Conservation (phyloP, 2,329 filamentous ascomycete species). For the Phaeosphaeria sp. region DNA sequence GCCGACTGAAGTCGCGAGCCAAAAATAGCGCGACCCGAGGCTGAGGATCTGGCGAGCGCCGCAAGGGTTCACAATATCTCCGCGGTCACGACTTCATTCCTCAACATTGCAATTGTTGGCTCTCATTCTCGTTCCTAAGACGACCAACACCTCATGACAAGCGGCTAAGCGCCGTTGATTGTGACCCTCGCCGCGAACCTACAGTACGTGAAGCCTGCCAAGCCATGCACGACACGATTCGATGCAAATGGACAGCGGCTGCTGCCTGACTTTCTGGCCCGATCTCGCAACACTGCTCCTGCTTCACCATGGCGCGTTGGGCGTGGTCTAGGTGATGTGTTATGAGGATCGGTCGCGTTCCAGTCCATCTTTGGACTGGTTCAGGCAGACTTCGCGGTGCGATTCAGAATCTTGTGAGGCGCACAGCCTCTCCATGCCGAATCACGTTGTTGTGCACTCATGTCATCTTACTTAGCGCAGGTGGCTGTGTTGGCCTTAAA, state of each 20-base stretch:
- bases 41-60: constrained; percentile 4
- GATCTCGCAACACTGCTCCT: constrained; percentile 13
- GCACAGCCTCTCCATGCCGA: constrained; percentile 21
- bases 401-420: constrained; percentile 20
- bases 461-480: constrained; percentile 36
- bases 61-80: constrained; percentile 12
- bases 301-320: constrained; percentile 22
- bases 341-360: constrained; percentile 13
- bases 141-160: constrained; percentile 6
- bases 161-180: constrained; percentile 8
- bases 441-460: constrained; percentile 22
- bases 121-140: constrained; percentile 8
- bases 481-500: constrained; percentile 35
- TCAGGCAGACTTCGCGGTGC: constrained; percentile 27
- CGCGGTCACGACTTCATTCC: constrained; percentile 9
- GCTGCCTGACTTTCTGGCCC: constrained; percentile 4
- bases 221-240: constrained; percentile 7
- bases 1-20: neutral
- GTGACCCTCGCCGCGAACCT: constrained; percentile 8
- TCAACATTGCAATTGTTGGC: constrained; percentile 23
- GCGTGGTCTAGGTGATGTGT: constrained; percentile 8
- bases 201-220: constrained; percentile 5
- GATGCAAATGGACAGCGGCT: neutral
- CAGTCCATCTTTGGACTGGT: constrained; percentile 20
- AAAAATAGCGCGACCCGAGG: constrained; percentile 1